A percentile compares a stretch with the other conserved stretches of the same genome.
phyloP scores from a whole-genome alignment of 164 flowering plant genomes.

The Stephania japonica region DNA sequence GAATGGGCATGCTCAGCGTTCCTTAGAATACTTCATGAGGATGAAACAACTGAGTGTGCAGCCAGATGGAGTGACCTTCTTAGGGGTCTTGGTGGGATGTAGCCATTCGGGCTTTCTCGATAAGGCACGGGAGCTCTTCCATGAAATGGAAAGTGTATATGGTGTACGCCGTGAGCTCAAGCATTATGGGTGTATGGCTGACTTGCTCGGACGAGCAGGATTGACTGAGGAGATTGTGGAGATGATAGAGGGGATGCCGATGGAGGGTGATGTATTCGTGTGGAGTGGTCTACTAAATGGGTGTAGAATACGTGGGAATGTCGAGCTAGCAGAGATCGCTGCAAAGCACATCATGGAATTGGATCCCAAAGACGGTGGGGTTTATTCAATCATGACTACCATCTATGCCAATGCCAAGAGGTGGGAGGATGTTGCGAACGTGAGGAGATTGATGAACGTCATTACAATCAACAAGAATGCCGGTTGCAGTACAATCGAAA shows the following conservation, averaged over 20 bases:
- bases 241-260: slow-evolving; percentile 63
- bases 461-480: slow-evolving; percentile 40
- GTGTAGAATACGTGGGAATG: slow-evolving; percentile 61
- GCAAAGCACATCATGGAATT: slow-evolving; percentile 50
- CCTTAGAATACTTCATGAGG: slow-evolving; percentile 38
- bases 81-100: slow-evolving; percentile 69
- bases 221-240: slow-evolving; percentile 47
- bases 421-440: slow-evolving; percentile 61
- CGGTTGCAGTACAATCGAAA: slow-evolving; percentile 51
- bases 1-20: slow-evolving; percentile 48
- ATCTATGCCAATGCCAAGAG: slow-evolving; percentile 49
- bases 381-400: slow-evolving; percentile 55
- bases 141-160: slow-evolving; percentile 50
- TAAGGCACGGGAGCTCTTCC: slow-evolving; percentile 43
- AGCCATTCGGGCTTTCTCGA: slow-evolving; percentile 63
- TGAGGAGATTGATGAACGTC: slow-evolving; percentile 40
- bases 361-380: slow-evolving; percentile 72
- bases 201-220: slow-evolving; percentile 74
- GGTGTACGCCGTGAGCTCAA: slow-evolving; percentile 54
- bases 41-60: slow-evolving; percentile 41
- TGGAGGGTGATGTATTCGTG: slow-evolving; percentile 54
- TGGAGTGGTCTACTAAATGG: slow-evolving; percentile 91
- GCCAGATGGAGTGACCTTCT: slow-evolving; percentile 63
- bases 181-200: slow-evolving; percentile 88
- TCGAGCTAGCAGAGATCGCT: slow-evolving; percentile 61